These are phyloP conservation scores for Geotrichum candidum DNA, from an alignment of 1,139 yeast genomes.

Conservation along the genomic window DNA sequence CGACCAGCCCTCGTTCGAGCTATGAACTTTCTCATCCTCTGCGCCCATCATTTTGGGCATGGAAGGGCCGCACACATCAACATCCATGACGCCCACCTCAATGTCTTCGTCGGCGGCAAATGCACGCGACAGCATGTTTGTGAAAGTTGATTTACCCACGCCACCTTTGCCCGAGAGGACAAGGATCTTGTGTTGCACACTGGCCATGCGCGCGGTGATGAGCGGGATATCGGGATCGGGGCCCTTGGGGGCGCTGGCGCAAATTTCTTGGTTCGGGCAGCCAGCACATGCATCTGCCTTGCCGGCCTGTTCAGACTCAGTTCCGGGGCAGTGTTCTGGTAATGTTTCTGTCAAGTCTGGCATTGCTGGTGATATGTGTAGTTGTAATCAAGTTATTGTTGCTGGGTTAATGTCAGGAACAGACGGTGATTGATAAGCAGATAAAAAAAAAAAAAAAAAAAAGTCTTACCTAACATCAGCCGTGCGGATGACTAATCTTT, in stretches of 20 bases:
- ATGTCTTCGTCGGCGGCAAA: slow-evolving; percentile 76
- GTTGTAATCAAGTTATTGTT: background rate
- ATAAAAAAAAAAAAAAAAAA: background rate
- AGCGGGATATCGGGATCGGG: slow-evolving; percentile 90
- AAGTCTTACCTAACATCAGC: background rate
- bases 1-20: slow-evolving; percentile 90
- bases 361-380: background rate
- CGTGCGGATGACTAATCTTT: background rate
- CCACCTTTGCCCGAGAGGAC: slow-evolving; percentile 97
- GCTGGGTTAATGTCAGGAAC: background rate
- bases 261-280: slow-evolving; percentile 88
- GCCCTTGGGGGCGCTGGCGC: slow-evolving; percentile 84
- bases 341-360: slow-evolving; percentile 32
- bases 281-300: slow-evolving; percentile 90
- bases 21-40: slow-evolving; percentile 77
- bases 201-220: slow-evolving; percentile 61
- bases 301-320: slow-evolving; percentile 91
- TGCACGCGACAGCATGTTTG: slow-evolving; percentile 94
- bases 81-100: slow-evolving; percentile 96
- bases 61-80: slow-evolving; percentile 97
- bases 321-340: slow-evolving; percentile 98
- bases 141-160: slow-evolving; percentile 94
- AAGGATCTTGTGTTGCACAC: slow-evolving; percentile 73
- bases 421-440: background rate
- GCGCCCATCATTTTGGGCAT: slow-evolving; percentile 94